phyloP scores from a whole-genome alignment of 495 filamentous ascomycete species.

The Trichocladium antarcticum region DNA sequence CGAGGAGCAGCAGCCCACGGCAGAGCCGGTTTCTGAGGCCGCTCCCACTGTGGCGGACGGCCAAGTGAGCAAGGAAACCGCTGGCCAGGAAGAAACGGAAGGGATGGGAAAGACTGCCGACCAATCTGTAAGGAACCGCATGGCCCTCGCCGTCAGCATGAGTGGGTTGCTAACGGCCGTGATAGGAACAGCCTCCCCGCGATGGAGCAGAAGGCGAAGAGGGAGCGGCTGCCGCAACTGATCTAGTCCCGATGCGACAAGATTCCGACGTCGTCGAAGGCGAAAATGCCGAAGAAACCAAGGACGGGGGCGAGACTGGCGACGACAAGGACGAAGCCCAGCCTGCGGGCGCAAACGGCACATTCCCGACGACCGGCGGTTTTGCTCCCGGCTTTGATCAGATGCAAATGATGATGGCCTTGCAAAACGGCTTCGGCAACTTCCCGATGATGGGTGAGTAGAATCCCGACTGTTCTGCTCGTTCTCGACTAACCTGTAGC shows the following conservation, averaged over 20 bases:
- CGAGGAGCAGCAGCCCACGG: constrained; percentile 6
- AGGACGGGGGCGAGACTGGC: constrained; percentile 26
- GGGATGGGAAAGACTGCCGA: neutral
- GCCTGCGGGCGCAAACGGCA: constrained; percentile 41
- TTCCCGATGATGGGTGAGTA: constrained; percentile 83
- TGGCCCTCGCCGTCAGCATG: neutral
- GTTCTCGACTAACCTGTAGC: constrained; percentile 11
- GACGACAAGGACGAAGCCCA: constrained; percentile 31
- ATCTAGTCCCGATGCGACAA: constrained; percentile 1
- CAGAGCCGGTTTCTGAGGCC: constrained; percentile 2
- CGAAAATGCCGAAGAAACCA: constrained; percentile 20
- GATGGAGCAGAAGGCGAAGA: constrained; percentile 1
- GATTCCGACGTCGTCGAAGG: constrained; percentile 17
- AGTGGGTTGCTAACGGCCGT: constrained; percentile 4
- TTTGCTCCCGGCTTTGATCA: constrained; percentile 60
- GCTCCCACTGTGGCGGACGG: constrained; percentile 12
- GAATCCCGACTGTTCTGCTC: neutral
- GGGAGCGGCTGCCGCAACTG: constrained; percentile 3
- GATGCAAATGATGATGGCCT: constrained; percentile 60
- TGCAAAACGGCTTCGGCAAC: constrained; percentile 53
- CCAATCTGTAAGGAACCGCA: constrained; percentile 5
- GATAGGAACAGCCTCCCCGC: constrained; percentile 8
- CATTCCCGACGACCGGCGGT: constrained; percentile 58
- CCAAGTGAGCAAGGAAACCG: constrained; percentile 20
- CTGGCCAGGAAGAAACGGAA: constrained; percentile 2